Evolutionary conservation across 2,329 filamentous ascomycete genomes (phyloP).

Genomic region (Colletotrichum magnum): DNA sequence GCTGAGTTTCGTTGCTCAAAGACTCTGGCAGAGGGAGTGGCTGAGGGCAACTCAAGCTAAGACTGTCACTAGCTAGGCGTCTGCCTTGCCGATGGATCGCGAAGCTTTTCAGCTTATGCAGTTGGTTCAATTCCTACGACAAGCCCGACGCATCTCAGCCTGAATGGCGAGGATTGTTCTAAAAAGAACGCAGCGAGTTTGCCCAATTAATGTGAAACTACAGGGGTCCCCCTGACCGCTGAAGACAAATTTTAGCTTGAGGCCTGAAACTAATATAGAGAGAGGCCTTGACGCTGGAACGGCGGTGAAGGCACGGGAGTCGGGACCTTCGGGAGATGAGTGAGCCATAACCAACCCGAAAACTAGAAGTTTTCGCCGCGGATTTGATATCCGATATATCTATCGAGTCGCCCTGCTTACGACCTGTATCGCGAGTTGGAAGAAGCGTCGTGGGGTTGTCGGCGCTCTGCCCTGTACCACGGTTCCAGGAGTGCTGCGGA

Average conservation of each 20-base stretch:
- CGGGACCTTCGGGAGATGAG: background rate
- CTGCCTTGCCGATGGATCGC: background rate
- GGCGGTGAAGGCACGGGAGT: slow-evolving; percentile 22
- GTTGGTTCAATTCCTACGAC: too few species aligned
- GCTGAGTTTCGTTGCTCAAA: background rate
- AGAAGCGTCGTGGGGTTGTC: too few species aligned
- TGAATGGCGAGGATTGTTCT: too few species aligned
- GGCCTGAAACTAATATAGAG: slow-evolving; percentile 31
- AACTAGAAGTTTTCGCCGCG: background rate
- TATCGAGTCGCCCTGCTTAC: too few species aligned
- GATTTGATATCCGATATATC: background rate
- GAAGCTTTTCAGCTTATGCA: background rate
- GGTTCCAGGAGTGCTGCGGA: too few species aligned
- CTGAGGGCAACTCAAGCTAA: background rate
- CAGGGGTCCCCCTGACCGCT: slow-evolving; percentile 9
- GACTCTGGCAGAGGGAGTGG: background rate
- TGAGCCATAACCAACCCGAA: slow-evolving; percentile 5
- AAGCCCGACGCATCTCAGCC: too few species aligned
- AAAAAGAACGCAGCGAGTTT: background rate
- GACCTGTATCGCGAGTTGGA: too few species aligned
- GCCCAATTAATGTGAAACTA: slow-evolving; percentile 32
- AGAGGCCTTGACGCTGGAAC: background rate
- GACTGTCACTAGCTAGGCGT: background rate
- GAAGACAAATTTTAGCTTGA: slow-evolving; percentile 20
- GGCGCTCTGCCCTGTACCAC: too few species aligned